Base-by-base conservation (phyloP, 371 early-diverging fungal genomes). In the Globomyces sp. region DNA sequence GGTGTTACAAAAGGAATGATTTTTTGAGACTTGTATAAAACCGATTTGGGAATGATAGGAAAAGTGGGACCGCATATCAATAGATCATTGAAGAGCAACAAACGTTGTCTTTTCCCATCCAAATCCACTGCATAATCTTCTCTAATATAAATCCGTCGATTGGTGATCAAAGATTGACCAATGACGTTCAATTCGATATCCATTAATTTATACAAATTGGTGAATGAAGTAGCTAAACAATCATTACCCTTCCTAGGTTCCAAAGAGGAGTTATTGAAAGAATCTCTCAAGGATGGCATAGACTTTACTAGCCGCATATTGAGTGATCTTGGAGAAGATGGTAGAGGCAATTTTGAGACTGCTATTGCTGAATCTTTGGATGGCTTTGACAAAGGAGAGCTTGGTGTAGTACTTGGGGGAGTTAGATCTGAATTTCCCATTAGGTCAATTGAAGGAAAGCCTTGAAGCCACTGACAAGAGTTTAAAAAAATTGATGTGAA, bases 201-300 rank as follows among this genome's bases (percentile, higher is more conserved):
- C 5, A 13, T 60, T 4, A 60, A 42, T 60, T 60, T 60, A 24
- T 60, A 50, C 61, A 60, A 6, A 44, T 60, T 60, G 4, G 46
- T 6, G 50, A 60, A 60, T 49, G 61, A 60, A 6, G 40, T n/a
- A 39, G 55, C 55, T 39, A 40, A 40, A 60, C 37, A 10, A 37
- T 42, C 9, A 43, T 13, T 9, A 37, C 34, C 36, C 41, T 36
- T 13, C 61, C 6, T 24, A 48, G 11, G 9, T 46, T 49, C 45
- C 45, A 39, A 6, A 11, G 11, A 36, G 37, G 57, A 6, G 6
- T 57, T 57, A 6, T 36, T 57, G 57, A 8, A 57, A 36, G 6
- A 41, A 36, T 9, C 9, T 41, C 41, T 41, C 36, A 49, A 34
- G 49, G n/a, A 11, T n/a, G n/a, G n/a, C 57, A 9, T 57, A 6